phyloP scores from a whole-genome alignment of 2,329 filamentous ascomycete genomes.

The Aspergillus candidus region DNA sequence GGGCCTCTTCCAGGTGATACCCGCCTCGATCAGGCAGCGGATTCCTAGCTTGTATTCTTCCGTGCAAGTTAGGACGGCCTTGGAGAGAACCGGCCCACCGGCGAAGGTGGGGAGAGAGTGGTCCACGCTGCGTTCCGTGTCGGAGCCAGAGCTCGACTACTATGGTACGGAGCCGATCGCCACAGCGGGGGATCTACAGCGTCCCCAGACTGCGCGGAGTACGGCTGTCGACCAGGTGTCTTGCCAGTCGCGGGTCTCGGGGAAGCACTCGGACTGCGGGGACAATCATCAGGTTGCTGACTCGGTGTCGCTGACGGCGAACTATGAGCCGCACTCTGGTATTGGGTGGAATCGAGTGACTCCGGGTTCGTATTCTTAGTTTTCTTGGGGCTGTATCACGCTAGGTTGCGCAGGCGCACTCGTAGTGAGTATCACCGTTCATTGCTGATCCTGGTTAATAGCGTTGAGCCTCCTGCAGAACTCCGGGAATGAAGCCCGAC shows the following conservation, averaged over 20 bases:
- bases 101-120: no score
- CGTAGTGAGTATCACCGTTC: neutral
- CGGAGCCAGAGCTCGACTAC: constrained; percentile 1
- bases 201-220: constrained; percentile 12
- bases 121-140: neutral
- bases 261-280: constrained; percentile 17
- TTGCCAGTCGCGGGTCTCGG: constrained; percentile 6
- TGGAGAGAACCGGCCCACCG: neutral
- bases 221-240: constrained; percentile 4
- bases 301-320: constrained; percentile 7
- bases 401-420: neutral
- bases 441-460: constrained; percentile 6
- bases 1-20: constrained; percentile 5
- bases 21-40: constrained; percentile 4
- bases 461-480: constrained; percentile 33
- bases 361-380: constrained; percentile 21
- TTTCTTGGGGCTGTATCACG: neutral
- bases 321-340: constrained; percentile 28
- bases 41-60: neutral
- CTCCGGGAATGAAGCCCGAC: constrained; percentile 31
- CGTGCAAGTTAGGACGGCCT: neutral
- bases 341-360: constrained; percentile 31
- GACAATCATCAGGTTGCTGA: constrained; percentile 10
- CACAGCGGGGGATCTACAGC: constrained; percentile 4
- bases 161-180: neutral